Conservation (phyloP, 495 filamentous ascomycete species). For the Sporormia fimetaria region DNA sequence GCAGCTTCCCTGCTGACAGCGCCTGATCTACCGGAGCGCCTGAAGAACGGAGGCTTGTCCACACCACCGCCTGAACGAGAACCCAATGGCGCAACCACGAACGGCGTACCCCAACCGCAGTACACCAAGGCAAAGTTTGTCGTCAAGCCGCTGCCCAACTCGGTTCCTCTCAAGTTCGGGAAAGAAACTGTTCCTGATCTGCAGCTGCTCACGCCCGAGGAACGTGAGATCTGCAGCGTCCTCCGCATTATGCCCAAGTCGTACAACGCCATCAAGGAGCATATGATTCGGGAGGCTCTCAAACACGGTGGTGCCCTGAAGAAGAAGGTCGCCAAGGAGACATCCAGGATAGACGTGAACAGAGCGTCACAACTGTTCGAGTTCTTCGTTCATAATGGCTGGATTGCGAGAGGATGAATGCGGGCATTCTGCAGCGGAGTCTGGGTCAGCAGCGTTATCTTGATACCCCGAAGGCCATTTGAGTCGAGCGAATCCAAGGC, state of each 20-base stretch:
- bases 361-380: slow-evolving; percentile 71
- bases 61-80: slow-evolving; percentile 37
- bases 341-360: slow-evolving; percentile 56
- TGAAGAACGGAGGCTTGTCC: slow-evolving; percentile 35
- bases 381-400: slow-evolving; percentile 86
- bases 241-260: slow-evolving; percentile 82
- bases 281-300: slow-evolving; percentile 74
- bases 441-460: not conserved
- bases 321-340: slow-evolving; percentile 73
- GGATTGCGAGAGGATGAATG: slow-evolving; percentile 58
- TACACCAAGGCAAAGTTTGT: slow-evolving; percentile 23
- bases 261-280: slow-evolving; percentile 87
- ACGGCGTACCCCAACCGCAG: slow-evolving; percentile 12
- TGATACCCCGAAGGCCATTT: not conserved
- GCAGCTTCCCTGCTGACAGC: slow-evolving; percentile 61
- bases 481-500: not conserved
- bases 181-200: slow-evolving; percentile 70
- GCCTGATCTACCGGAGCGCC: slow-evolving; percentile 49
- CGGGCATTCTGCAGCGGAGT: not conserved
- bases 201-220: slow-evolving; percentile 76
- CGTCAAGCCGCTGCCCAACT: slow-evolving; percentile 37
- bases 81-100: slow-evolving; percentile 24
- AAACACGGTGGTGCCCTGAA: slow-evolving; percentile 77
- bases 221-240: slow-evolving; percentile 71
- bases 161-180: slow-evolving; percentile 56